Percentiles rank a stretch among this genome's conserved stretches.
phyloP scores from a whole-genome alignment of 2,329 filamentous ascomycete genomes.

The Claviceps digitariae region DNA sequence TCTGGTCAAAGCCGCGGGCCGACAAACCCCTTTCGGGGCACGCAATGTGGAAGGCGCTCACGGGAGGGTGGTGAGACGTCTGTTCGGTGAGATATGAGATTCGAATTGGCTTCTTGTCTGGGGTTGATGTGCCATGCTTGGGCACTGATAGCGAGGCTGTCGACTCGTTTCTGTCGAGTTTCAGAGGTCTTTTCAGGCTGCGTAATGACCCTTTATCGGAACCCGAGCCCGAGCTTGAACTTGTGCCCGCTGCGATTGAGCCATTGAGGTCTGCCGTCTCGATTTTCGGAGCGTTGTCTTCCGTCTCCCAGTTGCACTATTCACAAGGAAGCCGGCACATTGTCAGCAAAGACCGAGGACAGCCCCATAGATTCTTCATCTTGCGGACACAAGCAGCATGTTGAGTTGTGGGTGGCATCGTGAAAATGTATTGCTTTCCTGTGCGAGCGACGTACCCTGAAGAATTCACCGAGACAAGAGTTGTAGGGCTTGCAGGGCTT shows the following conservation, averaged over 20 bases:
- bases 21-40: constrained; percentile 83
- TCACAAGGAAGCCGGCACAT: neutral
- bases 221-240: constrained; percentile 4
- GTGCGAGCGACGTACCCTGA: constrained; percentile 48
- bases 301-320: constrained; percentile 90
- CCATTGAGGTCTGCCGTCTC: constrained; percentile 29
- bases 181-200: constrained; percentile 32
- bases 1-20: constrained; percentile 86
- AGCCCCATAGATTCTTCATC: neutral
- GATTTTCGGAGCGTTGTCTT: constrained; percentile 60
- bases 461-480: constrained; percentile 92
- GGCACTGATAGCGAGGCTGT: constrained; percentile 38
- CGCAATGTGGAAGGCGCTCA: constrained; percentile 88
- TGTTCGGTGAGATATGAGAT: constrained; percentile 95
- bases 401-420: too few species aligned
- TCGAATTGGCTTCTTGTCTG: constrained; percentile 45
- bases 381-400: too few species aligned
- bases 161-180: constrained; percentile 31
- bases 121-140: constrained; percentile 26
- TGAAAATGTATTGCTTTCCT: too few species aligned
- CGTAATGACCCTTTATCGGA: constrained; percentile 30
- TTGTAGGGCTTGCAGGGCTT: constrained; percentile 99
- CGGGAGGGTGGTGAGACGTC: constrained; percentile 93
- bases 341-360: constrained; percentile 1
- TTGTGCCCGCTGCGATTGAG: constrained; percentile 17